Evolutionary conservation across 1,284 basidiomycete species (phyloP).

Genomic region (Kalmanozyma brasiliensis): DNA sequence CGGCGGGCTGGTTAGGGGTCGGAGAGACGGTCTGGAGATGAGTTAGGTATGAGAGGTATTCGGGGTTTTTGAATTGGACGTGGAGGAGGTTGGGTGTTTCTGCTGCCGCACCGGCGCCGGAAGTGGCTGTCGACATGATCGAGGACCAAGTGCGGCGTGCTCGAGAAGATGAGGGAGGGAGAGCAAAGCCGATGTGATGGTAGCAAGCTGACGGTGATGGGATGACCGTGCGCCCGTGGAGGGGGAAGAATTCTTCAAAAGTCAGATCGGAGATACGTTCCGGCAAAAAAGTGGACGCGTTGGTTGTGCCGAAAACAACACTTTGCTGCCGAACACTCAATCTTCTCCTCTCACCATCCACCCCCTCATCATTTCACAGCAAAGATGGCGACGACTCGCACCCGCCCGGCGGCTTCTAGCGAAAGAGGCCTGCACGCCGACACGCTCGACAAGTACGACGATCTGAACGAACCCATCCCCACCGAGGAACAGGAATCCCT

Average conservation of each 20-base stretch:
- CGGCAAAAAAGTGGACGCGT: slow-evolving; percentile 24
- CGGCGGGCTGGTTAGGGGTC: slow-evolving; percentile 5
- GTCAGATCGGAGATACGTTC: slow-evolving; percentile 22
- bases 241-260: too few species aligned
- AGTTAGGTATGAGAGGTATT: slow-evolving; percentile 54
- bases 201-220: not conserved
- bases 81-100: slow-evolving; percentile 47
- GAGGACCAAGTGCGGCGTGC: too few species aligned
- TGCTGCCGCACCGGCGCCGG: slow-evolving; percentile 9
- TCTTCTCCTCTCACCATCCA: not conserved
- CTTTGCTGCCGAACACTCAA: not conserved
- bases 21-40: slow-evolving; percentile 29
- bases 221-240: slow-evolving; percentile 9
- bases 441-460: slow-evolving; percentile 53
- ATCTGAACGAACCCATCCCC: slow-evolving; percentile 42
- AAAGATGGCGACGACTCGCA: too few species aligned
- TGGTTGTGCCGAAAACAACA: slow-evolving; percentile 26
- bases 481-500: slow-evolving; percentile 60
- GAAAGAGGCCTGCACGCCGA: slow-evolving; percentile 29
- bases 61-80: slow-evolving; percentile 63
- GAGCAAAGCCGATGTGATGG: not conserved
- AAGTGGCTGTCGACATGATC: slow-evolving; percentile 9
- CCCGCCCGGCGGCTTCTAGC: not conserved
- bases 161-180: not conserved
- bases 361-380: too few species aligned